Evolutionary conservation across 257 asterid genomes (phyloP), one percentile per base, ranked within the genome.

Genomic region (Knoxia roxburghii): DNA sequence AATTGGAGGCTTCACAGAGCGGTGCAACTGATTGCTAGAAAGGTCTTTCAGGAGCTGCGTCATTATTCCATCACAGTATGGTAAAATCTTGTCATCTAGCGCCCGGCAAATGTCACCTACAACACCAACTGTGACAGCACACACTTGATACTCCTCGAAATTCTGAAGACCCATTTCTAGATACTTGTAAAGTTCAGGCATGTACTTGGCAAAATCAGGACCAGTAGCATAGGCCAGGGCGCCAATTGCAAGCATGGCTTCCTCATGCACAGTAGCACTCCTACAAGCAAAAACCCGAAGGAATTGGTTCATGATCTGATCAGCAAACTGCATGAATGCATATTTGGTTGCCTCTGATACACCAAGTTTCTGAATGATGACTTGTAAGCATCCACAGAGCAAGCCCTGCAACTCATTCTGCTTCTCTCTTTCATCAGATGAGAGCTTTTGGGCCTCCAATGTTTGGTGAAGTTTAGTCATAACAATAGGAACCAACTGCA

Each of bases 191-290:
- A 90, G 86, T 27, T 90, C 96, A 30, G 92, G 82, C 89, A 85
- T 86, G 80, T 88, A 90, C 74, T 88, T 86, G 13, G 78, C 86
- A 43, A 90, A 90, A 77, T 76, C 85, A 0, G 84, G 81, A 61
- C 97, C 97, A 15, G 80, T 71, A 15, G 85, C 82, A 72, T 90
- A 84, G 76, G 97, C 97, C 61, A 88, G 87, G 20, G 96, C 95
- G 55, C 96, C 97, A 82, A 90, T 86, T 32, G 96, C 87, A 69
- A 90, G 96, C 95, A 90, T 90, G 2, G 96, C 97, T 80, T 90
- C 97, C 77, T 90, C 96, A 64, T 88, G 97, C 72, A 82, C 96
- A n/a, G 95, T 84, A 40, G 97, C 95, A 78, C 75, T 88, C 76
- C 95, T 83, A 75, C 90, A 84, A 39, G 95, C 92, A 68, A 90